Percentiles rank a stretch among this genome's conserved stretches.
Evolutionary conservation across 2,329 filamentous ascomycete genomes (phyloP).

Genomic region (Clarireedia sp.): DNA sequence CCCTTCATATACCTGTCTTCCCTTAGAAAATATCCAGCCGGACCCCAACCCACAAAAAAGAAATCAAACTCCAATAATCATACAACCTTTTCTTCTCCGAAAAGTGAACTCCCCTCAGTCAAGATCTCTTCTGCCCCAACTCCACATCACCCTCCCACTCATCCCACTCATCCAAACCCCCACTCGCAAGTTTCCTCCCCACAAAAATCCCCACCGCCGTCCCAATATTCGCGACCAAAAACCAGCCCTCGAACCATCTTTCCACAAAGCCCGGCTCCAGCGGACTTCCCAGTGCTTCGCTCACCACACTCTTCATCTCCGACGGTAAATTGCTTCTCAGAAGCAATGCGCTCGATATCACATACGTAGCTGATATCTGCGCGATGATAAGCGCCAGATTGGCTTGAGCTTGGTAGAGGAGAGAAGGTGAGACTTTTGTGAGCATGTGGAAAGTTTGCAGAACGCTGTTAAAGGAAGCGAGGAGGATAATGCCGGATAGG

Average conservation of each 20-base stretch:
- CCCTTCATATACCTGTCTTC: too few species aligned
- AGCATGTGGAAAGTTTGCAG: constrained; percentile 82
- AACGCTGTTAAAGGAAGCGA: constrained; percentile 72
- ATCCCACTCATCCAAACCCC: constrained; percentile 51
- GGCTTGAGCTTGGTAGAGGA: constrained; percentile 63
- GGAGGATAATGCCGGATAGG: constrained; percentile 73
- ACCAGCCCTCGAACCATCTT: constrained; percentile 84
- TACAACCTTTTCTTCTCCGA: neutral
- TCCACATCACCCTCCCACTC: constrained; percentile 47
- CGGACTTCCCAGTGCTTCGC: constrained; percentile 68
- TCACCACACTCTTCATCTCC: constrained; percentile 70
- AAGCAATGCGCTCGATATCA: constrained; percentile 71
- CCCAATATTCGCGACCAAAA: constrained; percentile 57
- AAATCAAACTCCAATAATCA: neutral
- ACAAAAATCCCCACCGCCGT: constrained; percentile 69
- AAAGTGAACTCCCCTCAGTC: constrained; percentile 18
- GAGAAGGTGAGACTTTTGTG: constrained; percentile 62
- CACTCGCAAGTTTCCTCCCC: constrained; percentile 50
- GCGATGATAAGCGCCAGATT: constrained; percentile 73
- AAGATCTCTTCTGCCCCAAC: constrained; percentile 62
- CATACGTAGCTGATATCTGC: constrained; percentile 77
- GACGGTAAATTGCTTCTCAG: constrained; percentile 69
- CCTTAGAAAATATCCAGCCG: neutral
- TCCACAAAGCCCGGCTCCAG: constrained; percentile 64
- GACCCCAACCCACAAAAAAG: neutral